These are phyloP conservation scores for Lycium ferocissimum DNA, from an alignment of 257 asterid species.

Conservation along the genomic window DNA sequence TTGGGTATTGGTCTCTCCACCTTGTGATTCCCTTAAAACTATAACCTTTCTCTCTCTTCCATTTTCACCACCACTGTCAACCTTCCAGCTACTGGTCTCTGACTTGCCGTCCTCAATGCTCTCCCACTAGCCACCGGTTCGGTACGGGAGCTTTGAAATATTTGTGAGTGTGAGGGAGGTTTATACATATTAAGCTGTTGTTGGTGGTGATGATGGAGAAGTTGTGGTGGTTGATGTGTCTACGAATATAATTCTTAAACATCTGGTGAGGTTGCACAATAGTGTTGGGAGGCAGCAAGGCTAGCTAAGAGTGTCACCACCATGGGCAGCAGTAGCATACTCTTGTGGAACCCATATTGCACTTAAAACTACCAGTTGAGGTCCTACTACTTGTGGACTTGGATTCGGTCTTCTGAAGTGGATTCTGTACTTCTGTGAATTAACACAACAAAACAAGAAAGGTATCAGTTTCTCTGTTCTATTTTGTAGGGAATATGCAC, in stretches of 20 bases:
- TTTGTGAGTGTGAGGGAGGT: conserved; percentile 45
- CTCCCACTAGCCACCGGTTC: conserved; percentile 73
- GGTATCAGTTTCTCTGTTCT: too few relatives aligned
- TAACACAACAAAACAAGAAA: neutral
- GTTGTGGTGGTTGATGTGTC: conserved; percentile 50
- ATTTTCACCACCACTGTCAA: conserved; percentile 46
- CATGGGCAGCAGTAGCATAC: conserved; percentile 74
- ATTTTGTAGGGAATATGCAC: too few relatives aligned
- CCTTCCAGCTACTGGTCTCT: conserved; percentile 52
- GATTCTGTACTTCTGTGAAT: conserved; percentile 83
- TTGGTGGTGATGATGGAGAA: conserved; percentile 59
- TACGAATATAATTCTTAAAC: conserved; percentile 57
- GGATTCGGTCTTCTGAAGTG: conserved; percentile 99
- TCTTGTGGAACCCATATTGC: conserved; percentile 97
- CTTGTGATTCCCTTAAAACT: neutral
- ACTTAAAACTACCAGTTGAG: conserved; percentile 80
- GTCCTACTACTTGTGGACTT: conserved; percentile 71
- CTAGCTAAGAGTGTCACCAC: conserved; percentile 57
- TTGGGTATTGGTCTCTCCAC: too few relatives aligned
- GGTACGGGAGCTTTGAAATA: conserved; percentile 51
- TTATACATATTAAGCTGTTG: conserved; percentile 56
- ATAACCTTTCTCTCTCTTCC: conserved; percentile 57
- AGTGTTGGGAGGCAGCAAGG: conserved; percentile 49
- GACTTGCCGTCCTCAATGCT: conserved; percentile 91
- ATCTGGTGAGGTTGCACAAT: conserved; percentile 45